Evolutionary conservation across 495 filamentous ascomycete species (phyloP).

Genomic region (Clavariopsis aquatica): DNA sequence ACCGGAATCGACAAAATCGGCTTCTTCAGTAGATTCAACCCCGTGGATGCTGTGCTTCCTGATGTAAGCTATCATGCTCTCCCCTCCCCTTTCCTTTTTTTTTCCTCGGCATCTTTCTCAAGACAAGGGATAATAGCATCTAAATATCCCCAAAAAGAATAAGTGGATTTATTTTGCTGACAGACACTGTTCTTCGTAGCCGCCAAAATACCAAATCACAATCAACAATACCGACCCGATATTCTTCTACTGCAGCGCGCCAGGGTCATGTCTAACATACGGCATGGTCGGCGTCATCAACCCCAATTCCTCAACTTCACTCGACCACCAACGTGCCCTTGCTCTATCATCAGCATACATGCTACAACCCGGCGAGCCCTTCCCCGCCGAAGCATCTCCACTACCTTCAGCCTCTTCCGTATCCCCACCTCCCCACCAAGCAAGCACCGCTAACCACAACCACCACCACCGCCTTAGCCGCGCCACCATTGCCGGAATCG

Average conservation of each 20-base stretch:
- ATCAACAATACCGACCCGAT: conserved; percentile 61
- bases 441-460: conserved; percentile 8
- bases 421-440: neutral
- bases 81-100: neutral
- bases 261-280: conserved; percentile 45
- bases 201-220: conserved; percentile 50
- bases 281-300: conserved; percentile 54
- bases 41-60: conserved; percentile 14
- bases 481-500: conserved; percentile 52
- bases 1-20: conserved; percentile 44
- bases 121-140: no score
- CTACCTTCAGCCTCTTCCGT: conserved; percentile 22
- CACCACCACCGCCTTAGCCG: conserved; percentile 33
- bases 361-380: conserved; percentile 49
- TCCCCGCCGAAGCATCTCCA: conserved; percentile 35
- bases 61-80: conserved; percentile 16
- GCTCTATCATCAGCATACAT: conserved; percentile 43
- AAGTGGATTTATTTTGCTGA: no score
- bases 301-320: conserved; percentile 22
- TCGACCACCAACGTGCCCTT: conserved; percentile 39
- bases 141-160: no score
- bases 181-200: conserved; percentile 45
- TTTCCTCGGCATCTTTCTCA: neutral
- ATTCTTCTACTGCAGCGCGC: conserved; percentile 63
- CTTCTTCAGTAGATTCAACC: conserved; percentile 28